phyloP scores from a whole-genome alignment of 176 grass and related monocot genomes.

The Aegilops umbellulata region DNA sequence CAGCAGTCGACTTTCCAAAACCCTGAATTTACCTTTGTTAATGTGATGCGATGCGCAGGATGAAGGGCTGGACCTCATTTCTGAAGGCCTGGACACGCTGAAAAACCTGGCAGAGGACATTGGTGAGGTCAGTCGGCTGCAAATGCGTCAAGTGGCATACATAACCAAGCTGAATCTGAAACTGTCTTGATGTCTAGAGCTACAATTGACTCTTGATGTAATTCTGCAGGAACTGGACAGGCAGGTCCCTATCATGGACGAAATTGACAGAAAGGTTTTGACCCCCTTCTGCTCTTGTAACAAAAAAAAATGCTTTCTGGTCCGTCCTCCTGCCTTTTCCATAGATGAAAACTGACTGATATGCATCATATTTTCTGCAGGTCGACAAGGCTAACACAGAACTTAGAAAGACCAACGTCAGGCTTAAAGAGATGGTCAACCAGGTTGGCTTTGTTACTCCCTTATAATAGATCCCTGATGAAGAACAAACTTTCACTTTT shows the following conservation, averaged over 20 bases:
- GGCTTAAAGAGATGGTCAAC: conserved; percentile 76
- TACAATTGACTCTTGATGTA: neutral
- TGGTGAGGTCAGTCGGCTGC: conserved; percentile 52
- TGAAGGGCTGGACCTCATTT: conserved; percentile 76
- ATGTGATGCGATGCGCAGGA: conserved; percentile 39
- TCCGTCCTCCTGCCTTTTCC: neutral
- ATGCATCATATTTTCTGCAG: conserved; percentile 19
- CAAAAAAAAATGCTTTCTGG: neutral
- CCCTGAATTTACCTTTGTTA: neutral
- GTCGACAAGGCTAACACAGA: conserved; percentile 74
- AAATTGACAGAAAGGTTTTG: conserved; percentile 78
- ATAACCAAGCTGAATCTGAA: neutral
- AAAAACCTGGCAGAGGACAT: conserved; percentile 88
- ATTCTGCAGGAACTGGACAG: conserved; percentile 79
- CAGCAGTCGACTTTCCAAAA: neutral
- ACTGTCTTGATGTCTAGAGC: neutral
- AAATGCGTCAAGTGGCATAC: neutral
- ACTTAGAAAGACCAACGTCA: conserved; percentile 87
- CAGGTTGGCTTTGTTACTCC: conserved; percentile 28
- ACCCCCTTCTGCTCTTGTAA: neutral
- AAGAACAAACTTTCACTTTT: neutral
- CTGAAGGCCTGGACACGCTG: conserved; percentile 81
- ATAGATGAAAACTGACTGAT: no score
- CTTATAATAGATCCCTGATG: neutral
- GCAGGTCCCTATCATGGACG: conserved; percentile 80